phyloP scores from a whole-genome alignment of 495 filamentous ascomycete genomes.

The Lentithecium fluviatile region DNA sequence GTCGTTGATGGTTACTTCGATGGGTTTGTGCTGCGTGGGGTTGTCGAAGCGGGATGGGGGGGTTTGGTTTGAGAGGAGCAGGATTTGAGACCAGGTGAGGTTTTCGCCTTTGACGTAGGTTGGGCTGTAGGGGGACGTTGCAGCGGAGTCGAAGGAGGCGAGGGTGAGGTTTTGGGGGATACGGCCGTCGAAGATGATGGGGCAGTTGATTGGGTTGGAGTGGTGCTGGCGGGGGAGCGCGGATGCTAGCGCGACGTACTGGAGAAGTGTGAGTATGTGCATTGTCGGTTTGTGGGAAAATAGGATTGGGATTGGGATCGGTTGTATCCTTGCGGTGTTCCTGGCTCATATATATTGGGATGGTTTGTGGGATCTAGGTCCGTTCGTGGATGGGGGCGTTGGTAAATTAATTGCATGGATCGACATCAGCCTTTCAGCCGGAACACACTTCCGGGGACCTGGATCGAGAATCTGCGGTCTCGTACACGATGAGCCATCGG shows the following conservation, averaged over 20 bases:
- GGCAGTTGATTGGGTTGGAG: conserved; percentile 10
- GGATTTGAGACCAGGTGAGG: conserved; percentile 25
- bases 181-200: conserved; percentile 27
- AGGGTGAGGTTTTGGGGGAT: conserved; percentile 15
- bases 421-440: too few relatives aligned
- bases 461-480: too few relatives aligned
- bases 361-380: too few relatives aligned
- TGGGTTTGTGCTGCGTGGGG: background rate
- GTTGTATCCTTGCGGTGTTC: too few relatives aligned
- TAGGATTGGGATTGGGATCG: too few relatives aligned
- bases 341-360: too few relatives aligned
- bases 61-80: background rate
- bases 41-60: conserved; percentile 15
- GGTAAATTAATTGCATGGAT: too few relatives aligned
- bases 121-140: conserved; percentile 12
- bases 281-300: too few relatives aligned
- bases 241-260: background rate
- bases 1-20: conserved; percentile 30
- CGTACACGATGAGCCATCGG: too few relatives aligned
- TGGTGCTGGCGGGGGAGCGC: background rate
- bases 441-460: too few relatives aligned
- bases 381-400: too few relatives aligned
- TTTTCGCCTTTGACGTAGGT: conserved; percentile 28
- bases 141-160: conserved; percentile 3
- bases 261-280: too few relatives aligned